Evolutionary conservation across 805 yeast genomes (phyloP).

Genomic region (Saccharomycopsis babjevae): DNA sequence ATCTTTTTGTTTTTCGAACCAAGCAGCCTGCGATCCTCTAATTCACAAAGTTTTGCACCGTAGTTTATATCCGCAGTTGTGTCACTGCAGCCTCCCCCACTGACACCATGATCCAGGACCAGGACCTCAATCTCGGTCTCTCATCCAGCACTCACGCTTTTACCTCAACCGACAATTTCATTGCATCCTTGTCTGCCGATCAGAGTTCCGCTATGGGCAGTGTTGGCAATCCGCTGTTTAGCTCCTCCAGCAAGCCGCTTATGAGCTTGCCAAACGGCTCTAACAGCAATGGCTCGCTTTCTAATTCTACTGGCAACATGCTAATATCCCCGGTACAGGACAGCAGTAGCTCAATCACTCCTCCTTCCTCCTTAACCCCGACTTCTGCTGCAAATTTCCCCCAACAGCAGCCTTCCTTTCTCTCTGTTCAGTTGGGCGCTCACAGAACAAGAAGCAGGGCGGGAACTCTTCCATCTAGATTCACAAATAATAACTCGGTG

Average conservation of each 20-base stretch:
- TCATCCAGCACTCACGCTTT: background rate
- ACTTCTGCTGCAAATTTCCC: background rate
- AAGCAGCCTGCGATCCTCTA: too few relatives aligned
- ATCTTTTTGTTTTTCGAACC: too few relatives aligned
- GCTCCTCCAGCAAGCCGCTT: too few relatives aligned
- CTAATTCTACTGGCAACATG: background rate
- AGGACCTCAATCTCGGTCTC: background rate
- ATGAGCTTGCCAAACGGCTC: too few relatives aligned
- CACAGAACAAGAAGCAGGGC: constrained; percentile 57
- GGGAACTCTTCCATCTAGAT: constrained; percentile 67
- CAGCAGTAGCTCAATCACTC: background rate
- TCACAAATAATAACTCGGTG: constrained; percentile 25
- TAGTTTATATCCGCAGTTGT: too few relatives aligned
- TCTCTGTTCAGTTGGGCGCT: constrained; percentile 28
- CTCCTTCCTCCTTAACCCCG: background rate
- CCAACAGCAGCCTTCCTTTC: background rate
- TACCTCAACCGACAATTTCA: background rate
- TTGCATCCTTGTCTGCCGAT: background rate
- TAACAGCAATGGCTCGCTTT: background rate
- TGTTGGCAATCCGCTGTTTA: too few relatives aligned
- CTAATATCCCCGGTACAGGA: background rate
- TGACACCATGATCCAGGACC: background rate
- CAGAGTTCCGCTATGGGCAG: too few relatives aligned
- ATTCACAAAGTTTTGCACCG: too few relatives aligned
- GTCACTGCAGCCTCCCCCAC: background rate